A percentile compares a stretch with the other conserved stretches of the same genome.
phyloP scores from a whole-genome alignment of 805 yeast species.

The Candida sanyiensis region DNA sequence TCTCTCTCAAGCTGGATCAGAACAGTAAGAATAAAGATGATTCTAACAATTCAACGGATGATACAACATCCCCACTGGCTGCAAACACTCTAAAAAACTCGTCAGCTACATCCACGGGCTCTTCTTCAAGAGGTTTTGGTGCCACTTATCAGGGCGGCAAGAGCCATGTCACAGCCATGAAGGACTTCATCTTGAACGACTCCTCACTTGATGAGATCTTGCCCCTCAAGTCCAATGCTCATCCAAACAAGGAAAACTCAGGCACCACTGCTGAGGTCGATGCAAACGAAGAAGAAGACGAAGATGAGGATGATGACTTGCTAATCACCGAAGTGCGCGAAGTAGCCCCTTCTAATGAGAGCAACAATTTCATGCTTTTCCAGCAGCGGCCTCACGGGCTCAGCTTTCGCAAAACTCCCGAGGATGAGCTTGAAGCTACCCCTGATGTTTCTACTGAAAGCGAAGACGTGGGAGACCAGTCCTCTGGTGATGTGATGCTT shows the following conservation, averaged over 20 bases:
- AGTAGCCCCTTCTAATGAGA: conserved; percentile 9
- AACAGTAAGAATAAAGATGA: conserved; percentile 4
- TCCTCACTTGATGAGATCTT: conserved; percentile 8
- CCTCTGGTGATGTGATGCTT: conserved; percentile 32
- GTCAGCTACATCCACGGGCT: conserved; percentile 9
- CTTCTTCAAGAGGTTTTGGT: conserved; percentile 11
- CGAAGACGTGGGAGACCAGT: conserved; percentile 4
- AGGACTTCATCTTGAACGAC: conserved; percentile 4
- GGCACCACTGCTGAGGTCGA: background rate
- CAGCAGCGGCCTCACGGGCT: background rate
- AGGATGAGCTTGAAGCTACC: background rate
- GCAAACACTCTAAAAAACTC: conserved; percentile 1
- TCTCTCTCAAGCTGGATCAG: conserved; percentile 19
- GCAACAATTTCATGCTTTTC: background rate
- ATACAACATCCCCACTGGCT: background rate
- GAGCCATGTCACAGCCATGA: background rate
- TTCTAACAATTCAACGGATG: conserved; percentile 7
- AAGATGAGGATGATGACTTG: conserved; percentile 27
- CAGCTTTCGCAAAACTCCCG: background rate
- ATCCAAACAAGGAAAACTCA: background rate
- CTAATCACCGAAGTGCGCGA: conserved; percentile 37
- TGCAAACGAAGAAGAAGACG: background rate
- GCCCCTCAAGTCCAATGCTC: background rate
- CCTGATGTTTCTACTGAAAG: background rate
- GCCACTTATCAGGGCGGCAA: conserved; percentile 6